phyloP scores from a whole-genome alignment of 2,329 filamentous ascomycete genomes.

The Ceratocystis colombiana region DNA sequence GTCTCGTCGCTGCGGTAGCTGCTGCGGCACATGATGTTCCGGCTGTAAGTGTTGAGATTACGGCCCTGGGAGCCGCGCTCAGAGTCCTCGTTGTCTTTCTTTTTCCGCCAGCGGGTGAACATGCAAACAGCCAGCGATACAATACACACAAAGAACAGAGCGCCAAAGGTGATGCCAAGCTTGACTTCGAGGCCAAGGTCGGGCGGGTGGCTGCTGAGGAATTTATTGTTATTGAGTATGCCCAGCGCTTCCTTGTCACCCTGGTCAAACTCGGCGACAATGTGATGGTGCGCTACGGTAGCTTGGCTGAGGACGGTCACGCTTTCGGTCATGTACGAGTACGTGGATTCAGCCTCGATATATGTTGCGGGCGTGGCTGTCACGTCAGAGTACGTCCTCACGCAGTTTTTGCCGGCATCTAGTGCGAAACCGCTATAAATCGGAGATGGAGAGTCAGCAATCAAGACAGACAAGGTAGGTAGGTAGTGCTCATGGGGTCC shows the following conservation, averaged over 20 bases:
- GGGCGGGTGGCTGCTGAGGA: slow-evolving; percentile 12
- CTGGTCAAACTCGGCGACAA: slow-evolving; percentile 35
- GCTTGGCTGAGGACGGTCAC: slow-evolving; percentile 34
- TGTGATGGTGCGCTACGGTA: slow-evolving; percentile 34
- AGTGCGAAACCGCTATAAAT: slow-evolving; percentile 33
- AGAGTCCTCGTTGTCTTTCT: slow-evolving; percentile 14
- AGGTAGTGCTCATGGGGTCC: not conserved
- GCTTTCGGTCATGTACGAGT: slow-evolving; percentile 25
- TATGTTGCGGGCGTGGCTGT: slow-evolving; percentile 34
- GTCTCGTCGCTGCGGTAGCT: slow-evolving; percentile 10
- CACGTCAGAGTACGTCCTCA: slow-evolving; percentile 33
- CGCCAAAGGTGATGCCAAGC: slow-evolving; percentile 26
- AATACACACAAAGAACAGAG: slow-evolving; percentile 20
- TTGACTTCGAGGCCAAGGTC: slow-evolving; percentile 24
- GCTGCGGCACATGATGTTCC: slow-evolving; percentile 9
- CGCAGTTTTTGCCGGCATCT: slow-evolving; percentile 32
- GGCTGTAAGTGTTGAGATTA: not conserved
- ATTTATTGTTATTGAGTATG: slow-evolving; percentile 31
- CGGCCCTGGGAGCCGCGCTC: slow-evolving; percentile 4
- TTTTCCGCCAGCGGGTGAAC: slow-evolving; percentile 24
- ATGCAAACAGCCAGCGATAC: slow-evolving; percentile 23
- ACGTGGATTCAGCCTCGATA: slow-evolving; percentile 32
- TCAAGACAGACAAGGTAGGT: not conserved
- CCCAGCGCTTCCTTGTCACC: slow-evolving; percentile 33
- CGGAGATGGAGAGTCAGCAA: not conserved